Base-by-base conservation (phyloP, 140 eudicot genomes). In the Oenanthe javanica region DNA sequence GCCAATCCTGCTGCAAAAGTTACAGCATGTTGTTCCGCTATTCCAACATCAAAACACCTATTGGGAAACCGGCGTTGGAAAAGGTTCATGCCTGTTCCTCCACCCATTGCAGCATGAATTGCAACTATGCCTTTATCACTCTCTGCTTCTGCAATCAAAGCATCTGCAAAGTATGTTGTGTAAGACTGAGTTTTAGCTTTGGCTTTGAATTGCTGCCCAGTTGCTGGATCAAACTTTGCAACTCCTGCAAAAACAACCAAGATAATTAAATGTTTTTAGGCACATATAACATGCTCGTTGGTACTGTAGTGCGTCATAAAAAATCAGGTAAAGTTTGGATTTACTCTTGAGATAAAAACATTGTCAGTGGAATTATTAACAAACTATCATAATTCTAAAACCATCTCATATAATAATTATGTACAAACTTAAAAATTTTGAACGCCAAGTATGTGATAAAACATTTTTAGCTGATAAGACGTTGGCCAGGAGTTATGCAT, bases 41-140 rank as follows among this genome's bases (percentile, higher is more conserved):
- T 94, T 21, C 98, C 98, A 23, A 94, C 98, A 80, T 94, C 98
- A 79, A 92, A 94, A 78, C 98, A 94, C 59, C 98, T 86, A 5
- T 64, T 54, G 0, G 98, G 98, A 77, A 90, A 94, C 0, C 95
- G 93, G 0, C 92, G 90, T 6, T 82, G 89, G 83, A 94, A 94
- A 78, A 92, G 88, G 82, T 94, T 94, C 92, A 92, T 77, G 11
- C 98, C 98, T 0, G 98, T 94, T 45, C 98, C 98, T 54, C 98
- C 98, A 9, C 97, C 97, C 98, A 94, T 94, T 48, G 98, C 98
- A n/a, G 98, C 98, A 81, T 94, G 98, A 63, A 94, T 94, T 13
- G 89, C 98, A 38, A 94, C 82, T 23, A 94, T 51, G 11, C 86
- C 85, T 78, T 90, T 86, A 83, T 94, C 98, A 3, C 81, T 94